A percentile compares a stretch with the other conserved stretches of the same genome.
These are phyloP conservation scores for Lachnellula subtilissima DNA, from an alignment of 2,329 filamentous ascomycete genomes.

Conservation along the genomic window DNA sequence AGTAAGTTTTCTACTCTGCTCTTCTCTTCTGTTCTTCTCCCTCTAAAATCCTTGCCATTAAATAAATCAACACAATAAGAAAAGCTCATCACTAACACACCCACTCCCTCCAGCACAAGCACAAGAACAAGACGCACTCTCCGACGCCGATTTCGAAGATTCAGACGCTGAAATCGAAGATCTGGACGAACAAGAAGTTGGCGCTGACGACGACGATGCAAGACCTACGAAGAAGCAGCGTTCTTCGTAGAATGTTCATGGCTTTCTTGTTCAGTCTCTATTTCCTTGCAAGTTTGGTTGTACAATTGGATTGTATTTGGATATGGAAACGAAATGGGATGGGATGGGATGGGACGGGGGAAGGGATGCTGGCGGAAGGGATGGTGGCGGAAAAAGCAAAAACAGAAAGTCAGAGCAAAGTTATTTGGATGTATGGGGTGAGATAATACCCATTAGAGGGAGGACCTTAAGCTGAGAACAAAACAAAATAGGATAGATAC, in stretches of 20 bases:
- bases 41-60: background rate
- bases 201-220: conserved; percentile 12
- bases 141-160: conserved; percentile 60
- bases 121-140: conserved; percentile 62
- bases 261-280: too few relatives aligned
- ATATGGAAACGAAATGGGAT: too few relatives aligned
- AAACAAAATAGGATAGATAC: too few relatives aligned
- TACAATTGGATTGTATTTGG: background rate
- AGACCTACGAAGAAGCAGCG: conserved; percentile 39
- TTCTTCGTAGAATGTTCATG: conserved; percentile 17
- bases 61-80: background rate
- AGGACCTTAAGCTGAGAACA: too few relatives aligned
- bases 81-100: conserved; percentile 27
- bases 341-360: too few relatives aligned
- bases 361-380: too few relatives aligned
- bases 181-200: background rate
- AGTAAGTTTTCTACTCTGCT: conserved; percentile 49
- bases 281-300: conserved; percentile 22
- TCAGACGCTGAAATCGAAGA: background rate
- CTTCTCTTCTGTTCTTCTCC: background rate
- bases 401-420: too few relatives aligned
- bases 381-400: too few relatives aligned
- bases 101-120: conserved; percentile 54
- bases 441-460: too few relatives aligned
- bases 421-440: too few relatives aligned